Evolutionary conservation across 2,329 filamentous ascomycete species (phyloP).

Genomic region (Beauveria scarabaeidicola): DNA sequence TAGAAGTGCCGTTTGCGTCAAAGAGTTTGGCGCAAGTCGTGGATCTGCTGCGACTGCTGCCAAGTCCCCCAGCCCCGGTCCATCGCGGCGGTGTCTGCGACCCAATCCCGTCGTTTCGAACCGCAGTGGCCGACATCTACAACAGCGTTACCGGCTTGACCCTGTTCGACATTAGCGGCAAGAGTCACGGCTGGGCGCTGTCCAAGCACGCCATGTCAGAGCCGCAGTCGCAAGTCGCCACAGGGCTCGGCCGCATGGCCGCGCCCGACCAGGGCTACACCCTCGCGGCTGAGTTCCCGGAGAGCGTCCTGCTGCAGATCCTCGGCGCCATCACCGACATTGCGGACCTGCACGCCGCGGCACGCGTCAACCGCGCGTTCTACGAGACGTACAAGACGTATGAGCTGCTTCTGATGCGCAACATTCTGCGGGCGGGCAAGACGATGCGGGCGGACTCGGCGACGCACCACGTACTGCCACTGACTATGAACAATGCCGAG

Average conservation of each 20-base stretch:
- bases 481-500: slow-evolving; percentile 21
- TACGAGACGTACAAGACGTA: slow-evolving; percentile 38
- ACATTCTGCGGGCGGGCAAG: slow-evolving; percentile 24
- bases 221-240: slow-evolving; percentile 26
- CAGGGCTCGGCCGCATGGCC: slow-evolving; percentile 25
- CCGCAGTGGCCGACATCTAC: slow-evolving; percentile 40
- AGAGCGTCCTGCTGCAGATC: slow-evolving; percentile 31
- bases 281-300: slow-evolving; percentile 26
- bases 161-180: slow-evolving; percentile 39
- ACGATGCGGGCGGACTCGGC: slow-evolving; percentile 15
- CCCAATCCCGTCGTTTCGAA: slow-evolving; percentile 37
- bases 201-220: slow-evolving; percentile 30
- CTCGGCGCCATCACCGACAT: slow-evolving; percentile 31
- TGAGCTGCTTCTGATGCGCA: slow-evolving; percentile 31
- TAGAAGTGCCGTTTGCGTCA: slow-evolving; percentile 19
- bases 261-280: slow-evolving; percentile 23
- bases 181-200: slow-evolving; percentile 41
- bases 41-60: slow-evolving; percentile 33
- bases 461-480: slow-evolving; percentile 15
- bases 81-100: slow-evolving; percentile 40
- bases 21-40: slow-evolving; percentile 38
- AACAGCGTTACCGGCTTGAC: slow-evolving; percentile 42
- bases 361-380: slow-evolving; percentile 33
- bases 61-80: slow-evolving; percentile 33
- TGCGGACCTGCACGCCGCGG: slow-evolving; percentile 34